Base-by-base conservation (phyloP, 1,284 basidiomycete genomes). In the Laetiporus sulphureus region DNA sequence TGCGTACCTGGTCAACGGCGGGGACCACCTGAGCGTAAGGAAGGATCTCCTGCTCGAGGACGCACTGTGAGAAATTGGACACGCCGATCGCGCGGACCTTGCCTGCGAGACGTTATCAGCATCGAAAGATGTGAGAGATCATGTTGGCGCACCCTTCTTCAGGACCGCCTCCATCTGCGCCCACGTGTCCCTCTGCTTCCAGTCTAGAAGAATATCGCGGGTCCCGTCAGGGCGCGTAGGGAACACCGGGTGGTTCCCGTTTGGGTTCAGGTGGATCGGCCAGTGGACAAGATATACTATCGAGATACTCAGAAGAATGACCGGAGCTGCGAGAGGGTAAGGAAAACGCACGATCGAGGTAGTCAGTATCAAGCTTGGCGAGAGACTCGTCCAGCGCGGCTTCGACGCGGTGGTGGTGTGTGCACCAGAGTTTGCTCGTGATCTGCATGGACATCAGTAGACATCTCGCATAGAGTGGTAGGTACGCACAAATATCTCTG, bases 271-370 rank as follows among this genome's bases (percentile, higher is more conserved):
- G 19, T 83, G 69, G 27, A 91, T 68, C 2, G 90, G 90, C 89
- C 90, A 91, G 64, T 91, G 88, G 36, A 91, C 66, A 36, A 90
- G 75, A 57, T 84, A 83, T 40, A 86, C 82, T 83, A 24, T 27
- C 22, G 21, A 6, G 18, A 15, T 7, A 3, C 52, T 51, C 29
- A 46, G 31, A 12, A 30, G 16, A 12, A 11, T 29, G 4, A 12
- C 22, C 21, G 32, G 3, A 15, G 1, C 8, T 12, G 23, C 36
- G 46, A 27, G 25, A 27, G 25, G 32, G 20, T 29, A 8, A 13
- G 22, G 11, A 7, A 11, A 31, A 65, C 77, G 48, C 53, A 87
- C 75, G 61, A 59, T 91, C 89, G 33, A 91, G 74, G 60, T 91
- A 91, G 63, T 87, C 80, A 22, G 75, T 74, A 8, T 81, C 88